phyloP scores from a whole-genome alignment of 1,284 basidiomycete genomes.

The Golubevia pallescens region DNA sequence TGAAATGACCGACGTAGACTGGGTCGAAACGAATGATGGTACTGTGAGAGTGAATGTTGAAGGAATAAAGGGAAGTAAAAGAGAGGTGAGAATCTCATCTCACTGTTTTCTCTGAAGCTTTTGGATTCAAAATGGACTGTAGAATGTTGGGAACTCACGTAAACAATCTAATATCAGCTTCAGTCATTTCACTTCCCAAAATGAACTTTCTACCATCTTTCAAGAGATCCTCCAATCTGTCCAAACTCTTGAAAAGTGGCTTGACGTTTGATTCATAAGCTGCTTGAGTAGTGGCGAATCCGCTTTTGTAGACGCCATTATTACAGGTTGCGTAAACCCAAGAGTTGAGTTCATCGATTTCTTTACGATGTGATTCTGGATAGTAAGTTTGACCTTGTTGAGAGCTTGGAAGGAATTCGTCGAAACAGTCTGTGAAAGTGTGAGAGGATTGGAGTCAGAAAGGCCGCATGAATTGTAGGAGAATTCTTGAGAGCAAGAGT shows the following conservation, averaged over 20 bases:
- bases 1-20: slow-evolving; percentile 90
- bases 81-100: background rate
- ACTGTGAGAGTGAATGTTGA: slow-evolving; percentile 75
- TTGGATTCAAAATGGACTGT: background rate
- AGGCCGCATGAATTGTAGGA: background rate
- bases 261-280: slow-evolving; percentile 81
- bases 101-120: background rate
- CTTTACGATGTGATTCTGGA: slow-evolving; percentile 73
- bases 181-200: slow-evolving; percentile 80
- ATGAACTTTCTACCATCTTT: slow-evolving; percentile 78
- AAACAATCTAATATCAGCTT: slow-evolving; percentile 76
- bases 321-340: slow-evolving; percentile 75
- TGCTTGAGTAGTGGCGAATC: slow-evolving; percentile 81
- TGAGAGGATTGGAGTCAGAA: background rate
- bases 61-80: background rate
- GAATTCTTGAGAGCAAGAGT: slow-evolving; percentile 50
- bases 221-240: slow-evolving; percentile 80
- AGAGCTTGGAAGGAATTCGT: slow-evolving; percentile 48
- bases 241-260: slow-evolving; percentile 75
- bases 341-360: slow-evolving; percentile 85
- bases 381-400: slow-evolving; percentile 67
- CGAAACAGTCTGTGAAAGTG: slow-evolving; percentile 25
- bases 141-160: slow-evolving; percentile 9
- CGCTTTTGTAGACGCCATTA: slow-evolving; percentile 77
- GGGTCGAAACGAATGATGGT: slow-evolving; percentile 82